These are phyloP conservation scores for Tripidium arundinaceum DNA, from an alignment of 202 grass and related monocot genomes.

Conservation along the genomic window DNA sequence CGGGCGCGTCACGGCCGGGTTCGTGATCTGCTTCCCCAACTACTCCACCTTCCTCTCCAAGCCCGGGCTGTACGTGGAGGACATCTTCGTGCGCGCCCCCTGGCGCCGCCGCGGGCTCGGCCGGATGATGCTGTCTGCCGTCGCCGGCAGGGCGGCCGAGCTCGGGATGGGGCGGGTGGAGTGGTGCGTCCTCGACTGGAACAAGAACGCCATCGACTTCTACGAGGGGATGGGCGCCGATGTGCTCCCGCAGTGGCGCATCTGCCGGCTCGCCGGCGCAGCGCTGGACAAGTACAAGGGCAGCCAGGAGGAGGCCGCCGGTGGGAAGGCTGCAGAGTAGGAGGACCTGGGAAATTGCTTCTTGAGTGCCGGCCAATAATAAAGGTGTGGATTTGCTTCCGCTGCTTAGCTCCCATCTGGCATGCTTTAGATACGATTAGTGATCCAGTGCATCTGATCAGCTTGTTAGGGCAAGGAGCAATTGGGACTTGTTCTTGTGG, in stretches of 20 bases:
- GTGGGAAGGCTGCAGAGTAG: constrained; percentile 9
- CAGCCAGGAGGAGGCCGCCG: constrained; percentile 8
- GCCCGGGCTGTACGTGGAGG: constrained; percentile 23
- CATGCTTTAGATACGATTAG: neutral
- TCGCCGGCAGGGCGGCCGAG: constrained; percentile 62
- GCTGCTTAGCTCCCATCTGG: neutral
- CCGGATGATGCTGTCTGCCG: constrained; percentile 67
- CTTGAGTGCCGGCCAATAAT: constrained; percentile 15
- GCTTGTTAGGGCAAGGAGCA: neutral
- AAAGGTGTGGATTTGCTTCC: constrained; percentile 20
- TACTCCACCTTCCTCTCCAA: constrained; percentile 28
- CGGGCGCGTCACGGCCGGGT: constrained; percentile 27
- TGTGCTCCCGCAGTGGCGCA: constrained; percentile 82
- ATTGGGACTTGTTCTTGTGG: neutral
- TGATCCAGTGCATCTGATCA: constrained; percentile 1
- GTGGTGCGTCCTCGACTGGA: constrained; percentile 93
- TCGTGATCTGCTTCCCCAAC: constrained; percentile 35
- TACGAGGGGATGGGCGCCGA: constrained; percentile 88
- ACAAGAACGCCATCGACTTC: constrained; percentile 79
- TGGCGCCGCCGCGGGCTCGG: constrained; percentile 83
- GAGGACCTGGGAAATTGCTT: neutral
- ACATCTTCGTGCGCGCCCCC: constrained; percentile 66
- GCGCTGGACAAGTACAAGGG: constrained; percentile 56
- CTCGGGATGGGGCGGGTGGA: constrained; percentile 83
- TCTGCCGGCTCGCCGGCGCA: constrained; percentile 66